Base-by-base conservation (phyloP, 352 stramenopile species). In the Pythium myriotylum region DNA sequence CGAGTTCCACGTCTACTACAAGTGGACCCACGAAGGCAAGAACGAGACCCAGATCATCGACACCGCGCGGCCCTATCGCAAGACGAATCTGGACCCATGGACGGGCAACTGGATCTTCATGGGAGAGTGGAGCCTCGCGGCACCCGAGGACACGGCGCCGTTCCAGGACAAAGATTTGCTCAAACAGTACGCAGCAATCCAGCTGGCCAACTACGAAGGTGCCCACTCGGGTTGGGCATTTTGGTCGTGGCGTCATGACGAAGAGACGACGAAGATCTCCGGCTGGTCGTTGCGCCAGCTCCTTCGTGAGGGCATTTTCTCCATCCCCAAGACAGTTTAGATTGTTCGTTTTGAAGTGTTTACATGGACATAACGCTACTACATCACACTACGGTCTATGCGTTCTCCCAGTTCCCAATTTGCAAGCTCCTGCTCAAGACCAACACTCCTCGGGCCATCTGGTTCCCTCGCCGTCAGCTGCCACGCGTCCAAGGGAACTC, bases 1-100 rank as follows among this genome's bases (percentile, higher is more conserved):
- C 59, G 79, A 88, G 33, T 73, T 75, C 20, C 81, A 88, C 45
- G 39, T 65, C 17, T 89, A 87, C 61, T 87, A 80, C 63, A 72
- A 77, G 20, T 81, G 68, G 66, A 76, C 66, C 2, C 49, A 42
- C 24, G 67, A 67, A 4, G 42, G 41, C 22, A 45, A 62, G 19
- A 72, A 41, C 17, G 70, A 83, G 39, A 20, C 43, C 17, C 23
- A 61, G 17, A 43, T 78, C 17, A 46, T 79, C 1, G 33, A 57
- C 13, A 23, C 22, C 1, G 50, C 50, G 0, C 32, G 40, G 3
- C 4, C 6, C 5, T 65, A 65, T 32, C 4, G 35, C 2, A 10
- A 24, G 17, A 45, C 4, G 17, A 23, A 45, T 22, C 22, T 65
- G 26, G 27, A 46, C 8, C n/a, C 10, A 0, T 81, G 70, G 70